Evolutionary conservation across 2,329 filamentous ascomycete genomes (phyloP), one percentile per base, ranked within the genome.

Genomic region (Aphanocladium album): DNA sequence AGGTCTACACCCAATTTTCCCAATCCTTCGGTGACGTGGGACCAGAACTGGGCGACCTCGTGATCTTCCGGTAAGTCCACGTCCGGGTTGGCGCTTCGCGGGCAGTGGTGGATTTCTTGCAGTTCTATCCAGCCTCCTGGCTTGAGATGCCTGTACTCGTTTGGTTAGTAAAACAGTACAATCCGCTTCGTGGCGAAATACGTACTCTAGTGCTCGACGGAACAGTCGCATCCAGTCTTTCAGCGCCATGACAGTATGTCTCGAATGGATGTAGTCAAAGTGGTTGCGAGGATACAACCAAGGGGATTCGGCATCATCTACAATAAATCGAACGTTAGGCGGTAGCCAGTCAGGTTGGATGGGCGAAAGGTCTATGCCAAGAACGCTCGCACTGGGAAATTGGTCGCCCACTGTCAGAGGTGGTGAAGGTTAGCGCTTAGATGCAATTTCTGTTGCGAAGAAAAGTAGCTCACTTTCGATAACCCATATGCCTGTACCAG

Each of bases 201-300:
- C 76, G 67, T 66, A 83, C 81, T 80, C 76, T 45, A 77, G 73
- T 1, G 77, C 73, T 60, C 77, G 76, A 16, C 71, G 69, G 61
- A 85, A 76, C 0, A 86, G 68, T 16, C 67, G 73, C 2, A 75
- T 75, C 83, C 83, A 86, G 66, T 86, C 76, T 53, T 77, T 80
- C 61, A 86, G 80, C 2, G 79, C 81, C 74, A 81, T 78, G 16
- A 82, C 79, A 1, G 82, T 80, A 60, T 83, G 79, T 3, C 85
- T 77, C n/a, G 80, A 79, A 67, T 87, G 84, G 37, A 87, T 79
- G 62, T 84, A 85, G 68, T 87, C 83, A 59, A 85, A 87, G 56
- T 80, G 76, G 62, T 83, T 78, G 4, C 69, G 67, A 5, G 80
- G 79, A 62, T 83, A 78, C 17, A 84, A 69, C 83, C 83, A 87